Evolutionary conservation across 2,329 filamentous ascomycete species (phyloP).

Genomic region (Fusarium sambucinum): DNA sequence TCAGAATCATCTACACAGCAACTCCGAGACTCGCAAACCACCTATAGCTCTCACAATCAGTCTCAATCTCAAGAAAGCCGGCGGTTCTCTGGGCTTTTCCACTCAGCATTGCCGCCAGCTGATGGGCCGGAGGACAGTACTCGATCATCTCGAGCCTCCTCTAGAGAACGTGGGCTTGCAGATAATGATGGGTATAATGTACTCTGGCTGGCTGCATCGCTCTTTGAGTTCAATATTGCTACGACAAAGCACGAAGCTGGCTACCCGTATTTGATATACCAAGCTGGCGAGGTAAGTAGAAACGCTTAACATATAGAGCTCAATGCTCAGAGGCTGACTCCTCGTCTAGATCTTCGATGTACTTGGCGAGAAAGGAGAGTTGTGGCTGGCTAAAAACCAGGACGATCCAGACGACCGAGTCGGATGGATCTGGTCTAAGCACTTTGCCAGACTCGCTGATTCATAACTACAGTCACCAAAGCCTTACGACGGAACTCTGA

Average conservation of each 20-base stretch:
- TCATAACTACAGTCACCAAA: slow-evolving; percentile 49
- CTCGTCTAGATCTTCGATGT: slow-evolving; percentile 80
- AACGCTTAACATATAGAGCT: too few relatives aligned
- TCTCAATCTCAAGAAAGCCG: slow-evolving; percentile 59
- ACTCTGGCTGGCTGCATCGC: slow-evolving; percentile 89
- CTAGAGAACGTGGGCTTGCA: slow-evolving; percentile 66
- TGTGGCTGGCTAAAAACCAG: slow-evolving; percentile 98
- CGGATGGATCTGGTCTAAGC: slow-evolving; percentile 99
- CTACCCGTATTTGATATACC: slow-evolving; percentile 95
- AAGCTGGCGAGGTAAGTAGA: slow-evolving; percentile 82
- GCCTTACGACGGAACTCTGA: slow-evolving; percentile 27
- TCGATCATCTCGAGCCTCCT: slow-evolving; percentile 70
- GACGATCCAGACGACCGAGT: slow-evolving; percentile 84
- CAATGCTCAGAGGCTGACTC: slow-evolving; percentile 4
- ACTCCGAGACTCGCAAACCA: slow-evolving; percentile 67
- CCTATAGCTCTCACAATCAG: slow-evolving; percentile 63
- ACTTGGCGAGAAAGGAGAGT: slow-evolving; percentile 94
- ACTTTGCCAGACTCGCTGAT: slow-evolving; percentile 81
- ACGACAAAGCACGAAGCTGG: slow-evolving; percentile 91
- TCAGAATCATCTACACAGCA: slow-evolving; percentile 62
- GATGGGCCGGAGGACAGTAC: slow-evolving; percentile 70
- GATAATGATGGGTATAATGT: slow-evolving; percentile 74
- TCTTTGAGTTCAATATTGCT: slow-evolving; percentile 98
- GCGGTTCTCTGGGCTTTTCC: slow-evolving; percentile 83
- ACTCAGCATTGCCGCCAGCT: slow-evolving; percentile 85